Base-by-base conservation (phyloP, 495 filamentous ascomycete species). In the Aspergillus carlsbadensis region DNA sequence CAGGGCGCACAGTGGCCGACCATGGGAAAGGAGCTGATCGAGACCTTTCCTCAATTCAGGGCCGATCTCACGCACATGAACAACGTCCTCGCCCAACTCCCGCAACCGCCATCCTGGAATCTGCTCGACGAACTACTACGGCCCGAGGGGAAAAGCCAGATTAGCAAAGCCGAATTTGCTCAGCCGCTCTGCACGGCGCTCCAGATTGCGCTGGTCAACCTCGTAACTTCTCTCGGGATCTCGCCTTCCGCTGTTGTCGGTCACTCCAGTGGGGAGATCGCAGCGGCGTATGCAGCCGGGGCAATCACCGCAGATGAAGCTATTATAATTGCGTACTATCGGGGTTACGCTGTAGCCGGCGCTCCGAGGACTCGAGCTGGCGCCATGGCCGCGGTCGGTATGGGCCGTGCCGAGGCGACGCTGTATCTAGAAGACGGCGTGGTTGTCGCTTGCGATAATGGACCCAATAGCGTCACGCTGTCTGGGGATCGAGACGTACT, bases 121-220 rank as follows among this genome's bases (percentile, higher is more conserved):
- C 20, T 21, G 54, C 8, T n/a, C 26, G 26, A 40, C 6, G 11
- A 48, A 15, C 21, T 48, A 2, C 10, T 14, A 0, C 33, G 18
- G 13, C 29, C 7, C 5, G 44, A 50, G 3, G 24, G 2, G 10
- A 29, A 11, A n/a, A 37, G 33, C 7, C 42, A 21, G n/a, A 44
- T 60, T 11, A 36, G 20, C 10, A 20, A 48, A 5, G 43, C 59
- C 2, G 53, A 52, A 13, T 8, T 60, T n/a, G 53, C 68, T 0
- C 72, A 75, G 56, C 56, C 66, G 0, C 15, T 63, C 0, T 64
- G 58, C 13, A 65, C 61, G 3, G 79, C 79, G 0, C 33, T 82
- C 15, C 55, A 62, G 17, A 33, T 62, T 36, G 51, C 35, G 6
- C 24, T 62, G 0, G 60, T 58, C 0, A 10, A 65, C 39, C 29